Evolutionary conservation across 2,329 filamentous ascomycete genomes (phyloP), one percentile per base, ranked within the genome.

Genomic region (Sarocladiaceae sp.): DNA sequence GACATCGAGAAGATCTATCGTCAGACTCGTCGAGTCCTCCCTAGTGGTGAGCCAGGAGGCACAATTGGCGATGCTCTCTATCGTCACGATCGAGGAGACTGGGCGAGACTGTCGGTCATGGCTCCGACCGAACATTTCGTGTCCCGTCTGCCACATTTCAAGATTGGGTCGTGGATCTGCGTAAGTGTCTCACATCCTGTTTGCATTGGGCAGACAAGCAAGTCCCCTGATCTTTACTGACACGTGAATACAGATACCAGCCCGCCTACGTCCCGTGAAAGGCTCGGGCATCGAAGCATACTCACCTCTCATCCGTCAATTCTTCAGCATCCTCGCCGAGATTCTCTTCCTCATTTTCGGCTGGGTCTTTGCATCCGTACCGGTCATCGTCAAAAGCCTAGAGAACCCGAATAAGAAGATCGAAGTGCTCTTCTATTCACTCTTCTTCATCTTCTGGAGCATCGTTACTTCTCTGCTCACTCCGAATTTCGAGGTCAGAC

Each of bases 321-420:
- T 46, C 23, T 46, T 46, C 40, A 29, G 25, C 40, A 18, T 46
- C 11, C n/a, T 25, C 4, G 22, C 40, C 23, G 40, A 46, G 18
- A 18, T 46, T 25, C 22, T 46, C 22, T 46, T 46, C 40, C 26
- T 46, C 40, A 18, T 29, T 15, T 15, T 46, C 22, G 29, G 13
- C 20, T 46, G 40, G 40, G 40, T 46, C 40, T 46, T 46, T 29
- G 40, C 22, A 22, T 46, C 40, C 22, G 40, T 46, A 10, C 40
- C 40, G 3, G 40, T 46, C 4, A 12, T 46, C 6, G 29, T 46
- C 40, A 46, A 46, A 25, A 46, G 40, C 40, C 40, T 46, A 10
- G 40, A 46, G 40, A 46, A 46, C 23, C 40, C 40, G 3, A 46
- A 46, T 25, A 46, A 46, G 40, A 46, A 46, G 40, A 7, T 46